phyloP scores from a whole-genome alignment of 2,329 filamentous ascomycete genomes.

The Malbranchea zuffiana region DNA sequence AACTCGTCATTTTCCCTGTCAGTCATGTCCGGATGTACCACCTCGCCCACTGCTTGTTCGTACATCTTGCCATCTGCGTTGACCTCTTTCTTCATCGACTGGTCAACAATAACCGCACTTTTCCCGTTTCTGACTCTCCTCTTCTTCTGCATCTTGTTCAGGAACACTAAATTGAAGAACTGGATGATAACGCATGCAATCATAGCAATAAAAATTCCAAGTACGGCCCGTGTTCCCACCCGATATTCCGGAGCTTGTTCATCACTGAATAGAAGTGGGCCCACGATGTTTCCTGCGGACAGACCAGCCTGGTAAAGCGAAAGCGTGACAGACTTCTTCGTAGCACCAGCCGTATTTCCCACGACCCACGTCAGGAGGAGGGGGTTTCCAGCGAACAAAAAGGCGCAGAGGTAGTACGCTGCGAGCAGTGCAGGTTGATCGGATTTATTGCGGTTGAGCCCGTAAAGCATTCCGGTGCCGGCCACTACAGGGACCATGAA shows the following conservation, averaged over 20 bases:
- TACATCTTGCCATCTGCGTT: constrained; percentile 22
- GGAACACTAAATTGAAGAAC: constrained; percentile 42
- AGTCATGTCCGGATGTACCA: constrained; percentile 50
- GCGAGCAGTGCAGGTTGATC: constrained; percentile 43
- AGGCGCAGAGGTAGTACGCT: constrained; percentile 56
- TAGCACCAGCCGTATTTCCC: constrained; percentile 56
- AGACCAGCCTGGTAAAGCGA: constrained; percentile 53
- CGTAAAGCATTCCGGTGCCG: constrained; percentile 38
- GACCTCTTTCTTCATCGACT: constrained; percentile 49
- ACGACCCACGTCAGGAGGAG: constrained; percentile 59
- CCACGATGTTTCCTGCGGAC: constrained; percentile 56
- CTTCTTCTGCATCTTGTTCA: constrained; percentile 45
- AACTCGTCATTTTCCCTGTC: constrained; percentile 59
- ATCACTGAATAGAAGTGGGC: constrained; percentile 50
- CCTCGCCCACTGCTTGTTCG: constrained; percentile 26
- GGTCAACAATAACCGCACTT: constrained; percentile 47
- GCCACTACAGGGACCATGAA: constrained; percentile 51
- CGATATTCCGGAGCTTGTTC: constrained; percentile 49
- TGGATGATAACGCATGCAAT: constrained; percentile 45
- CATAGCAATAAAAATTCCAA: constrained; percentile 38
- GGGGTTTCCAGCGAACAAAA: constrained; percentile 55
- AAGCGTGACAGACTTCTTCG: constrained; percentile 56
- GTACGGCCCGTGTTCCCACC: constrained; percentile 45
- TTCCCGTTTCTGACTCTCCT: constrained; percentile 51
- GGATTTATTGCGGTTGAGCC: constrained; percentile 16